Evolutionary conservation across 495 filamentous ascomycete genomes (phyloP).

Genomic region (Pyronema omphalodes): DNA sequence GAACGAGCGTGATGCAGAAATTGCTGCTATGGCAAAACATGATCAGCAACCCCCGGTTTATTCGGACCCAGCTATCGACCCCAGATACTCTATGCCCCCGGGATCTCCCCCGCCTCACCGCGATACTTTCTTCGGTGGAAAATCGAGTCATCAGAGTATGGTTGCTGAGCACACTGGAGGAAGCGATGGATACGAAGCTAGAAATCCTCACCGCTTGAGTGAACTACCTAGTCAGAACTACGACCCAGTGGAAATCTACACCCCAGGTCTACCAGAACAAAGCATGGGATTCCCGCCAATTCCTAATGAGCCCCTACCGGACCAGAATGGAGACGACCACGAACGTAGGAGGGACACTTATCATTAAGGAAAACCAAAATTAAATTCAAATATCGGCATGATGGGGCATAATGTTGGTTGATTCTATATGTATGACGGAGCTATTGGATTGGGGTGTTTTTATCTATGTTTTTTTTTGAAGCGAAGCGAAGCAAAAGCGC

Average conservation of each 20-base stretch:
- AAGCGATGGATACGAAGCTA: background rate
- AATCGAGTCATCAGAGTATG: background rate
- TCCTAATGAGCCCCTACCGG: too few relatives aligned
- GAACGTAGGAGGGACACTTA: too few relatives aligned
- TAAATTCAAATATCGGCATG: too few relatives aligned
- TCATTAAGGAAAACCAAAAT: too few relatives aligned
- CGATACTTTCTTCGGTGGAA: background rate
- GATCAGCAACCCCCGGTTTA: constrained; percentile 13
- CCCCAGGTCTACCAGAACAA: constrained; percentile 15
- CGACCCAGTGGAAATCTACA: constrained; percentile 23
- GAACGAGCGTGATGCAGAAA: constrained; percentile 6
- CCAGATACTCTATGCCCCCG: constrained; percentile 6
- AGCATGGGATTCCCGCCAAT: background rate
- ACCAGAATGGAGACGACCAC: too few relatives aligned
- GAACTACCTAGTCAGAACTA: constrained; percentile 12
- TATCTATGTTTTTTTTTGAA: too few relatives aligned
- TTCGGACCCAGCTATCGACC: constrained; percentile 7
- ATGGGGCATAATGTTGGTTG: too few relatives aligned
- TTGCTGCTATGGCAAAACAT: constrained; percentile 1
- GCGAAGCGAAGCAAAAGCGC: too few relatives aligned
- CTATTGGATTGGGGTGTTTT: too few relatives aligned
- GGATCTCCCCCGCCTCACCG: background rate
- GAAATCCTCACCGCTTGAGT: constrained; percentile 12
- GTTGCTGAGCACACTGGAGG: constrained; percentile 1
- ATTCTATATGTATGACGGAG: too few relatives aligned